Percentiles rank a stretch among this genome's conserved stretches.
Evolutionary conservation across 75 land plant species (phyloP).

Genomic region (Picea sitchensis): DNA sequence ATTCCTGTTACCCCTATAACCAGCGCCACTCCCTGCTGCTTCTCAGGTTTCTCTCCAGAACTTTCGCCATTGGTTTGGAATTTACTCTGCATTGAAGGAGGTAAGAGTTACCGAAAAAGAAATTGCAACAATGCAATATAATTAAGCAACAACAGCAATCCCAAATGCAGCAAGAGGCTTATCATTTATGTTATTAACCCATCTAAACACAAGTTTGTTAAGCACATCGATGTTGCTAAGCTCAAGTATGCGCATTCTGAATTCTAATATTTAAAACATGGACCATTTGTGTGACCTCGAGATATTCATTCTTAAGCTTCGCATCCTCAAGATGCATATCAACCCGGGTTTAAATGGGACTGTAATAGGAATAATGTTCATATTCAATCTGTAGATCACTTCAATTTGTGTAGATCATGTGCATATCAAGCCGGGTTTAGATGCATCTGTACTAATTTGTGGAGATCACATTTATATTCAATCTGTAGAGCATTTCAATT

Average conservation of each 20-base stretch:
- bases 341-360: no score
- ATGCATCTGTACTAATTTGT: background rate
- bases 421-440: background rate
- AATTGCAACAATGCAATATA: background rate
- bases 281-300: background rate
- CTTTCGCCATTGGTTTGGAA: background rate
- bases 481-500: no score
- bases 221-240: no score
- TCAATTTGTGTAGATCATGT: no score
- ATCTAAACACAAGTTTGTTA: no score
- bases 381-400: no score
- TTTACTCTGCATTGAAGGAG: background rate
- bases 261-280: background rate
- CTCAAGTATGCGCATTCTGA: background rate
- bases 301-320: no score
- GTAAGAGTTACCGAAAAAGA: background rate
- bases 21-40: slow-evolving; percentile 29
- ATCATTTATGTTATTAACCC: background rate
- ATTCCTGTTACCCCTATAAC: slow-evolving; percentile 66
- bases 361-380: no score
- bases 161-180: background rate
- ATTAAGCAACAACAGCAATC: background rate
- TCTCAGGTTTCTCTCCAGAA: background rate
- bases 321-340: background rate
- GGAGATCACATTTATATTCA: no score